phyloP scores from a whole-genome alignment of 202 grass and related monocot genomes.

The Hordeum pubiflorum region DNA sequence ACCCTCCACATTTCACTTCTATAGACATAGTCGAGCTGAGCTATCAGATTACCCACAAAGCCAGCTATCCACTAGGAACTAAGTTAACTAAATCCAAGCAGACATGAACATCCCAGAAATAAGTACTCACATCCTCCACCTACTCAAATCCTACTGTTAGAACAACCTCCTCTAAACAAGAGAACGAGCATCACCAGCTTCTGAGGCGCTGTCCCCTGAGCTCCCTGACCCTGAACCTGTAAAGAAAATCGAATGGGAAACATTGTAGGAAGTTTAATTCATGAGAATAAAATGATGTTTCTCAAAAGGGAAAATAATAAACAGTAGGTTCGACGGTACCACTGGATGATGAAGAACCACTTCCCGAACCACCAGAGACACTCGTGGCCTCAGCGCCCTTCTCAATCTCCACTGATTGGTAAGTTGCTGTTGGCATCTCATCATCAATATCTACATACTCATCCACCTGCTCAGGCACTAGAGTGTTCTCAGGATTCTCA shows the following conservation, averaged over 20 bases:
- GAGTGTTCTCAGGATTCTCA: constrained; percentile 11
- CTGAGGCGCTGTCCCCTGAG: neutral
- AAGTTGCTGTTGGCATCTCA: constrained; percentile 64
- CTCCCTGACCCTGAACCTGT: constrained; percentile 43
- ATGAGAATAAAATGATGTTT: neutral
- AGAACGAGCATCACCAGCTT: constrained; percentile 22
- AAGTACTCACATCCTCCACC: neutral
- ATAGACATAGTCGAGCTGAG: neutral
- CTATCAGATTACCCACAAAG: constrained; percentile 23
- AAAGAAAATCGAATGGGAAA: neutral
- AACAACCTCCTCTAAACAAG: constrained; percentile 15
- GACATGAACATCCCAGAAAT: neutral
- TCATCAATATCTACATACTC: constrained; percentile 93
- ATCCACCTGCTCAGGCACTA: constrained; percentile 40
- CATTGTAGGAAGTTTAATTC: neutral
- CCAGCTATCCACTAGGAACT: constrained; percentile 5
- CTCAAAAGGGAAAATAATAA: neutral
- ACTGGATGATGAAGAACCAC: constrained; percentile 61
- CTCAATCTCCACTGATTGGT: constrained; percentile 72
- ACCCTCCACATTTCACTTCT: constrained; percentile 4
- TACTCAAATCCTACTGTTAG: constrained; percentile 27
- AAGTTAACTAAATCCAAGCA: neutral
- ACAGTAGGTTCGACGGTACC: constrained; percentile 29
- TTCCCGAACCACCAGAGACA: constrained; percentile 52
- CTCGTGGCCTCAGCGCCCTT: constrained; percentile 46